Conservation (phyloP, 306 rosid species). For the Hippophae rhamnoides region DNA sequence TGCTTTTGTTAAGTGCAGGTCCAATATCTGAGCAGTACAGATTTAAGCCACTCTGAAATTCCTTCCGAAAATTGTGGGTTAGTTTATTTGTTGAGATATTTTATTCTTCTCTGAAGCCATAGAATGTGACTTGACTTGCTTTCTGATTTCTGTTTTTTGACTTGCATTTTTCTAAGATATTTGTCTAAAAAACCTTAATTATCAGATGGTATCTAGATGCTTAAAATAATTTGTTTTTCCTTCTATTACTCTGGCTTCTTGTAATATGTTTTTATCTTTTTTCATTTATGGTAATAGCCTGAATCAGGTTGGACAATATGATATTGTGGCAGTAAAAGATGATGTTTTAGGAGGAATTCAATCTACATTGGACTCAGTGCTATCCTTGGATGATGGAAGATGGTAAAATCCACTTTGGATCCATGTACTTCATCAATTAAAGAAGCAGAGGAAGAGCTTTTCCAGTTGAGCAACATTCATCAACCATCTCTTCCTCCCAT, state of each 20-base stretch:
- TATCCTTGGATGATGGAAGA: conserved; percentile 77
- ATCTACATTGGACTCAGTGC: conserved; percentile 77
- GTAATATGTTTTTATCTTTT: conserved; percentile 21
- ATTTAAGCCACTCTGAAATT: conserved; percentile 30
- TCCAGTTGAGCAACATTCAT: conserved; percentile 45
- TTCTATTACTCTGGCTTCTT: conserved; percentile 21
- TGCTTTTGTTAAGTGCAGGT: conserved; percentile 38
- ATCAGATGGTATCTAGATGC: conserved; percentile 7
- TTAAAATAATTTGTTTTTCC: conserved; percentile 10
- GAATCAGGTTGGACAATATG: conserved; percentile 60
- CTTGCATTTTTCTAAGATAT: conserved; percentile 4
- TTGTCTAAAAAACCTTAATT: conserved; percentile 9
- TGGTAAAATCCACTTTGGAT: conserved; percentile 52
- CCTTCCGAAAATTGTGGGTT: conserved; percentile 37
- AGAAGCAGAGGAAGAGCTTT: conserved; percentile 52
- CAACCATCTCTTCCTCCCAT: conserved; percentile 93
- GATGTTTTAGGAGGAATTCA: conserved; percentile 34
- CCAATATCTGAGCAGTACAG: conserved; percentile 77
- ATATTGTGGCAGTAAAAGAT: conserved; percentile 57
- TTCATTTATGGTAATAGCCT: conserved; percentile 38
- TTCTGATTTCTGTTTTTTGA: conserved; percentile 13
- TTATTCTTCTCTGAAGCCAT: conserved; percentile 11
- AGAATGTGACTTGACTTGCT: conserved; percentile 5
- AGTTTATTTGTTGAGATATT: conserved; percentile 15
- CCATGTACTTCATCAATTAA: conserved; percentile 36